Evolutionary conservation across 768 basidiomycete genomes (phyloP).

Genomic region (Daedalea quercina): DNA sequence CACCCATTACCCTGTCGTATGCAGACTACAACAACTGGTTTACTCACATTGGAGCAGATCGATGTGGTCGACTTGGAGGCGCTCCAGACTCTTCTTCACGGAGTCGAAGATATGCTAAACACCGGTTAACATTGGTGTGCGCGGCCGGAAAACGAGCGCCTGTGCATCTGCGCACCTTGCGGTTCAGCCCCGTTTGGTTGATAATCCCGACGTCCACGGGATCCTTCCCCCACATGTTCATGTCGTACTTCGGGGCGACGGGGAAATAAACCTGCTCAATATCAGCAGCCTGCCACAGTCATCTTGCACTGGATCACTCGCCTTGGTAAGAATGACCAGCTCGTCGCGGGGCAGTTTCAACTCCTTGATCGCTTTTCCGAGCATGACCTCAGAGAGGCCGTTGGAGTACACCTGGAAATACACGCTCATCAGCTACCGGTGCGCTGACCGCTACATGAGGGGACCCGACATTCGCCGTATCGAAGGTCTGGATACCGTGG

Average conservation of each 20-base stretch:
- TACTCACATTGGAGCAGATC: conserved; percentile 62
- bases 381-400: conserved; percentile 32
- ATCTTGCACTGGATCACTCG: not conserved
- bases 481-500: conserved; percentile 30
- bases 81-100: conserved; percentile 52
- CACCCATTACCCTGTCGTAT: conserved; percentile 13
- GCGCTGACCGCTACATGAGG: not conserved
- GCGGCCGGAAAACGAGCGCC: not conserved
- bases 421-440: not conserved
- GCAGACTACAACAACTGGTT: not conserved
- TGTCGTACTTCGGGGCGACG: conserved; percentile 3
- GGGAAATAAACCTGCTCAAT: conserved; percentile 10
- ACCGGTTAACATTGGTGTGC: not conserved
- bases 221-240: conserved; percentile 7
- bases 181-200: conserved; percentile 39
- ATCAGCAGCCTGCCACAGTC: not conserved
- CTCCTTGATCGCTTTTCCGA: conserved; percentile 38
- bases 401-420: conserved; percentile 30
- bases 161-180: conserved; percentile 27
- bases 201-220: conserved; percentile 35
- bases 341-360: conserved; percentile 38
- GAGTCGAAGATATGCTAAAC: conserved; percentile 65
- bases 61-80: conserved; percentile 70
- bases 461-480: conserved; percentile 20
- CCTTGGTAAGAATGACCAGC: conserved; percentile 43